Conservation (phyloP, 2,329 filamentous ascomycete species). For the Fusarium denticulatum region DNA sequence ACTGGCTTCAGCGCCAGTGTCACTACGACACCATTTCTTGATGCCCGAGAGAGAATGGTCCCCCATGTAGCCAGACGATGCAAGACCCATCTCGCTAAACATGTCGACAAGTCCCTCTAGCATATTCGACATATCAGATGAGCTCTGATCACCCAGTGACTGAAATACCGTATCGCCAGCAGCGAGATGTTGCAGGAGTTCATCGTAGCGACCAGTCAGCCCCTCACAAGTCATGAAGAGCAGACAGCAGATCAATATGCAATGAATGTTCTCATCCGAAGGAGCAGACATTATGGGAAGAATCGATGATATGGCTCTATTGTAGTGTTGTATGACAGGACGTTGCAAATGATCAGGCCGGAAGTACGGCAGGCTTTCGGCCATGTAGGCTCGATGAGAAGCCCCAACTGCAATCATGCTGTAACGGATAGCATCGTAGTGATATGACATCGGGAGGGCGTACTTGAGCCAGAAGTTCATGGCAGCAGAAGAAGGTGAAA, state of each 20-base stretch:
- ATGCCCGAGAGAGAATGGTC: not conserved
- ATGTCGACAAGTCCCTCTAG: not conserved
- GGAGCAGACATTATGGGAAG: not conserved
- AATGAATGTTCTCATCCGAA: not conserved
- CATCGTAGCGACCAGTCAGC: conserved; percentile 2
- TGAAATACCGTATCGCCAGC: conserved; percentile 2
- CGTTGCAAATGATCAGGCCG: not conserved
- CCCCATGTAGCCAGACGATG: not conserved
- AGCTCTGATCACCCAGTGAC: not conserved
- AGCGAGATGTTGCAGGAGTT: not conserved
- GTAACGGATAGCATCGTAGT: not conserved
- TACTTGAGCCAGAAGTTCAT: conserved; percentile 7
- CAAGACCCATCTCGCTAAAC: not conserved
- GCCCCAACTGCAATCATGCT: conserved; percentile 16
- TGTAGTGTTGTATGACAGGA: conserved; percentile 13
- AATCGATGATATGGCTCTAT: conserved; percentile 8
- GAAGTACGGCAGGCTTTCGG: not conserved
- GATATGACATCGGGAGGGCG: conserved; percentile 10
- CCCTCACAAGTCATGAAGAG: conserved; percentile 10
- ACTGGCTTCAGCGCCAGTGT: fast-evolving
- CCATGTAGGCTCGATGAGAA: conserved; percentile 10
- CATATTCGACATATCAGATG: not conserved
- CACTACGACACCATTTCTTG: not conserved
- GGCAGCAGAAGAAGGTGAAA: not conserved
- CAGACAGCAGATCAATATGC: not conserved